A percentile compares a stretch with the other conserved stretches of the same genome.
Evolutionary conservation across 1,284 basidiomycete species (phyloP).

Genomic region (Ustilago sp.): DNA sequence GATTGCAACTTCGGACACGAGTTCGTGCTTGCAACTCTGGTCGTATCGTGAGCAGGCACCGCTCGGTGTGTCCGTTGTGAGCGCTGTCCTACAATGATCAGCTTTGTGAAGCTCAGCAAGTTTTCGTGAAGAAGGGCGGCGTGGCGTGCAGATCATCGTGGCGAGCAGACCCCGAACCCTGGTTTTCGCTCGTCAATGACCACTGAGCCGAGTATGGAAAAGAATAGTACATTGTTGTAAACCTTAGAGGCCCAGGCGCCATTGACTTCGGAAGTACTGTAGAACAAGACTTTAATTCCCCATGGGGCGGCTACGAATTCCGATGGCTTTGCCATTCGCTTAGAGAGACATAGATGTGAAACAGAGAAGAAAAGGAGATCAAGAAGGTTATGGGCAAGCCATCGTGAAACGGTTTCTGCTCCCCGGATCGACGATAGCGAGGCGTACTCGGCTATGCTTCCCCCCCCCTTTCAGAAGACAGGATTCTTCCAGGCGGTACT

Average conservation of each 20-base stretch:
- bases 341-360: neutral
- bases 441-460: conserved; percentile 4
- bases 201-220: neutral
- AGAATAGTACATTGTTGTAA: neutral
- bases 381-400: neutral
- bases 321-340: neutral
- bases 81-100: too few relatives aligned
- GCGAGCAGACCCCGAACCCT: neutral
- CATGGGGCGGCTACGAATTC: neutral
- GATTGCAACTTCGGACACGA: too few relatives aligned
- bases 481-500: neutral
- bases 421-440: neutral
- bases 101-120: neutral
- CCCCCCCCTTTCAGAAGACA: conserved; percentile 1
- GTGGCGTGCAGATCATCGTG: conserved; percentile 4
- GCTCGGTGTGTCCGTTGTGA: too few relatives aligned
- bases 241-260: too few relatives aligned
- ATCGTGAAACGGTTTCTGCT: neutral
- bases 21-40: too few relatives aligned
- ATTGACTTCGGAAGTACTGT: neutral
- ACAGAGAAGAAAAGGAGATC: too few relatives aligned
- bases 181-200: neutral
- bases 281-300: neutral
- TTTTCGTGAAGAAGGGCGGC: neutral
- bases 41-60: too few relatives aligned